Conservation (phyloP, 2,329 filamentous ascomycete genomes). For the Phialophora verrucosa region DNA sequence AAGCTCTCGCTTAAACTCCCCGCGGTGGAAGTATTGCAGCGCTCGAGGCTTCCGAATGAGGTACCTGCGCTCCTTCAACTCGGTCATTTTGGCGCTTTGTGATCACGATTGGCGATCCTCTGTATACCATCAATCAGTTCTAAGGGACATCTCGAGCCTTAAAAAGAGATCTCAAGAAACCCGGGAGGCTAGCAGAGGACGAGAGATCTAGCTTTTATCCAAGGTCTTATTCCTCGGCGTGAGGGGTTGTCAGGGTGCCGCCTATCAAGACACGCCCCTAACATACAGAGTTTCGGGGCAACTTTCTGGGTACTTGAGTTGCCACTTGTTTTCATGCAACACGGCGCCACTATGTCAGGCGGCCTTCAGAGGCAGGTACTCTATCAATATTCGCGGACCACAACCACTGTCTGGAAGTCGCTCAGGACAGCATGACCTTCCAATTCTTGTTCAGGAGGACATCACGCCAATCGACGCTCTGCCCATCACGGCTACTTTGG, state of each 20-base stretch:
- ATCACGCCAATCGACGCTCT: neutral
- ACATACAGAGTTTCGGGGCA: neutral
- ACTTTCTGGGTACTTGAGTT: neutral
- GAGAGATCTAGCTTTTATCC: neutral
- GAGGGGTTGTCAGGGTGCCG: too few relatives aligned
- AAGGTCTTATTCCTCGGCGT: neutral
- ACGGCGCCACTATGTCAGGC: neutral
- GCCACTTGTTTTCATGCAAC: neutral
- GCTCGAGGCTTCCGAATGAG: slow-evolving; percentile 45
- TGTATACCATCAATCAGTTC: too few relatives aligned
- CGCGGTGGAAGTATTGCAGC: slow-evolving; percentile 56
- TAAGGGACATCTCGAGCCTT: too few relatives aligned
- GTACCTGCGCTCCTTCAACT: slow-evolving; percentile 34
- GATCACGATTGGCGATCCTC: too few relatives aligned
- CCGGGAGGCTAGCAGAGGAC: neutral
- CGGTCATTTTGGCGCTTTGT: slow-evolving; percentile 10
- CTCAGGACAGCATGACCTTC: neutral
- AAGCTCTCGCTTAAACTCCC: slow-evolving; percentile 29
- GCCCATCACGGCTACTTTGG: neutral
- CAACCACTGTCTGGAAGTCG: too few relatives aligned
- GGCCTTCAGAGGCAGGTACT: neutral
- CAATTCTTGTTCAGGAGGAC: neutral
- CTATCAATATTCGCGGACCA: neutral
- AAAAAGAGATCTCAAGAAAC: neutral
- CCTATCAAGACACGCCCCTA: neutral